Evolutionary conservation across 2,329 filamentous ascomycete genomes (phyloP).

Genomic region (Aspergillus pseudoviridinutans): DNA sequence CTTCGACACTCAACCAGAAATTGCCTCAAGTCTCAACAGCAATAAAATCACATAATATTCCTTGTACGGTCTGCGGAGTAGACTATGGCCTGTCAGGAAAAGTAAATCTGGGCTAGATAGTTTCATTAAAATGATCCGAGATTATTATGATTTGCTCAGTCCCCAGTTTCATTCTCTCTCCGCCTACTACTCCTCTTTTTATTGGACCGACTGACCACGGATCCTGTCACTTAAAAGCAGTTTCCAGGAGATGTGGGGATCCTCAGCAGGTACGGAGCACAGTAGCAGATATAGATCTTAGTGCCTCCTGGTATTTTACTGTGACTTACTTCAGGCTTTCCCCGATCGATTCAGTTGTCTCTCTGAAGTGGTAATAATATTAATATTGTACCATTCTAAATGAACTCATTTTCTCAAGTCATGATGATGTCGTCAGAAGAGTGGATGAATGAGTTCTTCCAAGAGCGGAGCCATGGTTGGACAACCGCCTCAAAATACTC

Average conservation of each 20-base stretch:
- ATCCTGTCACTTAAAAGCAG: not conserved
- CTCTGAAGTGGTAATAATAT: not conserved
- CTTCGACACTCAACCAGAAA: not conserved
- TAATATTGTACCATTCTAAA: not conserved
- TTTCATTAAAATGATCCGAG: not conserved
- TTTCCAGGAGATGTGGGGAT: not conserved
- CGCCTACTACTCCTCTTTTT: not conserved
- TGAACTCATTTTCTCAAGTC: not conserved
- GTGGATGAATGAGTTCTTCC: conserved; percentile 17
- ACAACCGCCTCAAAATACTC: conserved; percentile 2
- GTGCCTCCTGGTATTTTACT: not conserved
- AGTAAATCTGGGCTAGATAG: not conserved
- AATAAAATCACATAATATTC: not conserved
- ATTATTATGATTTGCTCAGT: not conserved
- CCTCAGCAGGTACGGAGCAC: not conserved
- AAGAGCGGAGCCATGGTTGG: conserved; percentile 19
- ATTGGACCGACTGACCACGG: not conserved
- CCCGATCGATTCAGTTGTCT: not conserved
- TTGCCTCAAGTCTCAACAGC: not conserved
- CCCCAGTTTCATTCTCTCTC: too few species aligned
- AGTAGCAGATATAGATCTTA: not conserved
- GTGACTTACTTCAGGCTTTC: not conserved
- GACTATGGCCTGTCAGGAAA: not conserved
- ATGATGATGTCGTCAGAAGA: not conserved
- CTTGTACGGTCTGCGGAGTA: not conserved